Base-by-base conservation (phyloP, 345 rosid species). In the Erodium maritimum region DNA sequence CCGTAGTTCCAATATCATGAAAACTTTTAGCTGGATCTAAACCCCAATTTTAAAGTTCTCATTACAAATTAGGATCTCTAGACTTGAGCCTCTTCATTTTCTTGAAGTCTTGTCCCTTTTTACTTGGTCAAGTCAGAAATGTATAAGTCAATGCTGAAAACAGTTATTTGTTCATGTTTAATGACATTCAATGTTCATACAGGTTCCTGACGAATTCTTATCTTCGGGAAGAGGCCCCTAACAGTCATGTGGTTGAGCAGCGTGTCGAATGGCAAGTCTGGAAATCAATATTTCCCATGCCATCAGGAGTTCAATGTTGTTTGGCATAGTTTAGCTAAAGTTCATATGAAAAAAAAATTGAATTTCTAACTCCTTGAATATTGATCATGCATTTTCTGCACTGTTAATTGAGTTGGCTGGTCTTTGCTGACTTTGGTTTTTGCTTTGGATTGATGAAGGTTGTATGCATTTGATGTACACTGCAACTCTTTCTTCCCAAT, bases 401-500 rank as follows among this genome's bases (percentile, higher is more conserved):
- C 17, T 42, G 14, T 10, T 10, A 42, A 3, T 14, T 42, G 11
- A 42, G 17, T 14, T 11, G 17, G 11, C 17, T 42, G 12, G 48
- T 11, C 48, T 42, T 56, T 37, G 22, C 42, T 68, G 37, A 50
- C 42, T 61, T 66, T 34, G 65, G 73, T 60, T 67, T 16, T 14
- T 25, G 25, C 53, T 72, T 69, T 21, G 54, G 55, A 60, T 71
- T 56, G 65, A 63, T 82, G 57, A 71, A 94, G 99, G 99, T 69
- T 94, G 54, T 94, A 94, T 60, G 87, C 99, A 56, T 94, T 94
- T 76, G 99, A 90, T 62, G 99, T 94, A 79, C 96, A 94, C 86
- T 94, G 99, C 97, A 94, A 94, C 80, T 85, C 99, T 42, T 94
- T 94, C 91, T 90, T 94, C 79, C 99, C 99, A 29, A 67, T 90